phyloP scores from a whole-genome alignment of 208 protist species.

The Vickermania ingenoplastis region DNA sequence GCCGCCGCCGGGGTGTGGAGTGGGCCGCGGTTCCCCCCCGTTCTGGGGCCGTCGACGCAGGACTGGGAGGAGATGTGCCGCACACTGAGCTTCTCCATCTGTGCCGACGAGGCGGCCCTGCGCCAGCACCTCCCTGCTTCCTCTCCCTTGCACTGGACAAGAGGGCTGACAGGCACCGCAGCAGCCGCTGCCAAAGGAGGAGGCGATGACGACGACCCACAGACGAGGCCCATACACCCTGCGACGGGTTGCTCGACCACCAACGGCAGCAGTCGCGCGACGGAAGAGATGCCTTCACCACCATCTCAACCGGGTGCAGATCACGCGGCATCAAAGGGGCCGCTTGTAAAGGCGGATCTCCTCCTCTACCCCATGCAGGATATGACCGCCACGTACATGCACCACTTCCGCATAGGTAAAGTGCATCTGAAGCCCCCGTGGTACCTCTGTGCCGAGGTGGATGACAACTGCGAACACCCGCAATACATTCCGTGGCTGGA shows the following conservation, averaged over 20 bases:
- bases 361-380: constrained; percentile 2
- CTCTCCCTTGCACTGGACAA: neutral
- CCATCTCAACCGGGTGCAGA: neutral
- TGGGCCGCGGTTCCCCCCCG: constrained; percentile 11
- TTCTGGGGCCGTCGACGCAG: constrained; percentile 27
- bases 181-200: neutral
- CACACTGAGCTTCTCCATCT: constrained; percentile 13
- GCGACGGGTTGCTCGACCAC: neutral
- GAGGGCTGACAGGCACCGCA: neutral
- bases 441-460: constrained; percentile 34
- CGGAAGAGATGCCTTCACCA: neutral
- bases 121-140: neutral
- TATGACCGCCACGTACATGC: constrained; percentile 16
- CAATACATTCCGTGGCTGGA: constrained; percentile 55
- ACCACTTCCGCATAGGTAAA: constrained; percentile 28
- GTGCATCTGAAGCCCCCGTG: constrained; percentile 70
- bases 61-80: constrained; percentile 45
- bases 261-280: neutral
- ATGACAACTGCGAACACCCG: constrained; percentile 71
- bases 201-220: neutral
- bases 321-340: neutral
- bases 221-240: too few relatives aligned
- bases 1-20: too few relatives aligned
- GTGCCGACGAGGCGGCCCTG: neutral
- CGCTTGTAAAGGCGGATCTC: neutral